Conservation (phyloP, 176 grass and related monocot species). For the Olyra latifolia region DNA sequence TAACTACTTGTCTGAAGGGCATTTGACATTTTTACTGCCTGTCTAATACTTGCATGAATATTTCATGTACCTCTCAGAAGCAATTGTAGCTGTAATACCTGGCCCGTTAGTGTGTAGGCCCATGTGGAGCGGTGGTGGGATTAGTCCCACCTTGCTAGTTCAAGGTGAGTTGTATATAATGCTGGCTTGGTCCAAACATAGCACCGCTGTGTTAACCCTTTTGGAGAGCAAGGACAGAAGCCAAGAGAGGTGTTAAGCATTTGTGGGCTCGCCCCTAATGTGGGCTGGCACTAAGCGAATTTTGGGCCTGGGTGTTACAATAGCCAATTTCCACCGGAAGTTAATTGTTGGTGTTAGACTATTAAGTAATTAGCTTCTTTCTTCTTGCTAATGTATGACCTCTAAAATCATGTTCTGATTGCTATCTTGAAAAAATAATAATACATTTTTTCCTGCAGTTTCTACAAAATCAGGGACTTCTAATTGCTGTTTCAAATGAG, state of each 20-base stretch:
- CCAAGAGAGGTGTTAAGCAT: too few species aligned
- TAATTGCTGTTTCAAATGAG: conserved; percentile 83
- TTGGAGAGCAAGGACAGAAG: too few species aligned
- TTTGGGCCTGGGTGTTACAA: too few species aligned
- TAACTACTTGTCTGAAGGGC: not conserved
- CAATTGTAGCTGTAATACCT: not conserved
- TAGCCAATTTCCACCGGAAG: not conserved
- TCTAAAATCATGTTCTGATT: not conserved
- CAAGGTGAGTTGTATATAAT: too few species aligned
- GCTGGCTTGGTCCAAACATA: too few species aligned
- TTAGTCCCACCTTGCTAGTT: too few species aligned
- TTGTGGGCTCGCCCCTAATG: too few species aligned
- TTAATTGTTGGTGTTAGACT: not conserved
- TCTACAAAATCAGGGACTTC: conserved; percentile 79
- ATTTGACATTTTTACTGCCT: not conserved
- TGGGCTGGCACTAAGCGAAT: too few species aligned
- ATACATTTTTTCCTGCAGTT: conserved; percentile 54
- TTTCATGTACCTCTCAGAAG: not conserved
- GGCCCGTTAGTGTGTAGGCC: too few species aligned
- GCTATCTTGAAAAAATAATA: not conserved
- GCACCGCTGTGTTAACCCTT: too few species aligned
- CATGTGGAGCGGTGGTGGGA: too few species aligned
- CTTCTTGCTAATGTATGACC: not conserved
- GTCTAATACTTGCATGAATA: not conserved
- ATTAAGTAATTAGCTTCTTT: not conserved